A percentile compares a stretch with the other conserved stretches of the same genome.
phyloP scores from a whole-genome alignment of 2,329 filamentous ascomycete genomes.

The Penicillium sp. region DNA sequence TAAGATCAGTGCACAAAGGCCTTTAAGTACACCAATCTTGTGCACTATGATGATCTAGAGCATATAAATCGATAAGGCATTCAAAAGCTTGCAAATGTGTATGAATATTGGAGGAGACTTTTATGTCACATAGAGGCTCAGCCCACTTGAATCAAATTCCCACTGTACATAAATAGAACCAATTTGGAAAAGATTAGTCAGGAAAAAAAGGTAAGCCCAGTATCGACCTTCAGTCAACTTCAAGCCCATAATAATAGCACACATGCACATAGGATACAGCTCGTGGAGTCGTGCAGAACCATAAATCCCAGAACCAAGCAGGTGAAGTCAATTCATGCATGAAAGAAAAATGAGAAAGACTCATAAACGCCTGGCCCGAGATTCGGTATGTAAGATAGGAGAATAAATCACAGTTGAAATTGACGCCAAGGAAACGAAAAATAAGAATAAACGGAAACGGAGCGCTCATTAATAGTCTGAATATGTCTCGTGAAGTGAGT shows the following conservation, averaged over 20 bases:
- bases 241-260: background rate
- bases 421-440: background rate
- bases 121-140: background rate
- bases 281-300: background rate
- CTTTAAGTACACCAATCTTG: too few relatives aligned
- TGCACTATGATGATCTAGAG: too few relatives aligned
- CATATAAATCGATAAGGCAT: too few relatives aligned
- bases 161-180: background rate
- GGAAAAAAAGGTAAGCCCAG: background rate
- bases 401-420: slow-evolving; percentile 16
- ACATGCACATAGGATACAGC: background rate
- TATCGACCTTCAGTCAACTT: background rate
- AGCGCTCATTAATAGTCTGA: slow-evolving; percentile 36
- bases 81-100: background rate
- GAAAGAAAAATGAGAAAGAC: background rate
- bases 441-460: background rate
- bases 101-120: background rate
- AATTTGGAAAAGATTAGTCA: background rate
- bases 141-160: background rate
- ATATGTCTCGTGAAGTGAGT: slow-evolving; percentile 38
- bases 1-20: too few relatives aligned
- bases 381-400: slow-evolving; percentile 7
- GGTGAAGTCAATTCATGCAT: background rate
- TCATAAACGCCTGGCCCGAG: background rate
- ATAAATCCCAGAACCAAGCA: background rate